A percentile compares a stretch with the other conserved stretches of the same genome.
Conservation (phyloP, 352 stramenopile species). For the Phytophthora capsici region DNA sequence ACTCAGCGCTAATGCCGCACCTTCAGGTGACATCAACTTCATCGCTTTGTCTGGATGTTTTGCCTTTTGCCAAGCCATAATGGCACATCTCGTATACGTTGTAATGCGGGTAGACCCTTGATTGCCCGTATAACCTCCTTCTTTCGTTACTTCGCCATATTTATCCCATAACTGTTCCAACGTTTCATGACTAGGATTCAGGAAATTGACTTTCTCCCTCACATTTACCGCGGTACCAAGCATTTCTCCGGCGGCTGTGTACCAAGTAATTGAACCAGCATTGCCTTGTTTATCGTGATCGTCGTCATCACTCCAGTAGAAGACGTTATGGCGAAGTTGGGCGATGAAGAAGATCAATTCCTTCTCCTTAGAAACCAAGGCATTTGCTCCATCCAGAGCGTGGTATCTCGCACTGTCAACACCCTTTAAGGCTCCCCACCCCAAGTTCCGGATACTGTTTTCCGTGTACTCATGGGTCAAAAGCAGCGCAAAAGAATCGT, state of each 20-base stretch:
- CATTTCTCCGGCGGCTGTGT: not conserved
- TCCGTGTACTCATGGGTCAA: not conserved
- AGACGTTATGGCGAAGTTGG: not conserved
- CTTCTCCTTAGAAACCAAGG: not conserved
- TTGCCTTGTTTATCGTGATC: not conserved
- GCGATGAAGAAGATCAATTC: not conserved
- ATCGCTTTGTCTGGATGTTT: not conserved
- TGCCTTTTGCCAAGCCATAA: not conserved
- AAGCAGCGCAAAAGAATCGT: not conserved
- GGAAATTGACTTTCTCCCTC: not conserved
- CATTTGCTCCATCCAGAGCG: not conserved
- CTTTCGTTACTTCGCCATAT: not conserved
- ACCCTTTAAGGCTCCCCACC: not conserved
- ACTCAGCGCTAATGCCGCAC: not conserved
- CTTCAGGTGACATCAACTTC: constrained; percentile 12
- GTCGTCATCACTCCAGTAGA: not conserved
- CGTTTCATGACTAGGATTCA: not conserved
- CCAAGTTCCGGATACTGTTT: not conserved
- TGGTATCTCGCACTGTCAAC: not conserved
- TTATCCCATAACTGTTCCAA: not conserved
- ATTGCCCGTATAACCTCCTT: not conserved
- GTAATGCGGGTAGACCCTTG: not conserved
- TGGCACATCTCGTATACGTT: not conserved
- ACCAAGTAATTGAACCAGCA: not conserved
- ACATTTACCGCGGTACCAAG: not conserved